Conservation (phyloP, 257 asterid genomes). For the Paraleonurus japonicus region DNA sequence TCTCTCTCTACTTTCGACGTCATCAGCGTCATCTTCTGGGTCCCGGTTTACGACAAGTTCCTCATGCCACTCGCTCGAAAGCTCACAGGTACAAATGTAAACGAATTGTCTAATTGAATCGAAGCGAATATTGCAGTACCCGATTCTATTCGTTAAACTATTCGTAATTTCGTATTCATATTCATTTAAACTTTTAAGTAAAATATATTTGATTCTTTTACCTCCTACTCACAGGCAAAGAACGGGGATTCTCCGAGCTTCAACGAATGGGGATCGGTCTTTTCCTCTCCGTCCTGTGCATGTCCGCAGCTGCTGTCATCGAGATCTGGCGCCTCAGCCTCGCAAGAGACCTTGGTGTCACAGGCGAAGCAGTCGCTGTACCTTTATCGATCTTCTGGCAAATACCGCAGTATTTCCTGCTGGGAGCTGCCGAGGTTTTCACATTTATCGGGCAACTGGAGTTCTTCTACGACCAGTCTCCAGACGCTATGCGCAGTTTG, state of each 20-base stretch:
- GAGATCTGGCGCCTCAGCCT: conserved; percentile 60
- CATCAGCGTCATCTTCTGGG: conserved; percentile 83
- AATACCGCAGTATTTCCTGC: conserved; percentile 67
- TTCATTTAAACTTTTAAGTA: too few relatives aligned
- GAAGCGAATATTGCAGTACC: too few relatives aligned
- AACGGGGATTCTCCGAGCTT: conserved; percentile 69
- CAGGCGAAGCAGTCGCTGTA: conserved; percentile 42
- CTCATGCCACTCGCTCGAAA: conserved; percentile 72
- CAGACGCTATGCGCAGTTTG: conserved; percentile 95
- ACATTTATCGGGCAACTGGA: conserved; percentile 80
- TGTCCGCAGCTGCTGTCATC: conserved; percentile 78
- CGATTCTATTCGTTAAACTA: too few relatives aligned
- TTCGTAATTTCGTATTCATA: too few relatives aligned
- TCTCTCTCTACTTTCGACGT: conserved; percentile 74
- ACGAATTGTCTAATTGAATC: too few relatives aligned
- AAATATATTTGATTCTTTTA: too few relatives aligned
- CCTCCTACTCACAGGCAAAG: conserved; percentile 50
- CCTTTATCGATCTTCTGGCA: conserved; percentile 74
- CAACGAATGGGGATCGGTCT: conserved; percentile 93
- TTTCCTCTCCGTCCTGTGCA: conserved; percentile 62
- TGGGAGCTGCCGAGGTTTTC: conserved; percentile 85
- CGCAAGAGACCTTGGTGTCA: conserved; percentile 49
- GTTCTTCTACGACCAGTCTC: conserved; percentile 91
- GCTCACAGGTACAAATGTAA: conserved; percentile 59
- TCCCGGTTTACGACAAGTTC: conserved; percentile 74